A percentile compares a stretch with the other conserved stretches of the same genome.
phyloP scores from a whole-genome alignment of 768 basidiomycete genomes.

The Coprinellus micaceus region DNA sequence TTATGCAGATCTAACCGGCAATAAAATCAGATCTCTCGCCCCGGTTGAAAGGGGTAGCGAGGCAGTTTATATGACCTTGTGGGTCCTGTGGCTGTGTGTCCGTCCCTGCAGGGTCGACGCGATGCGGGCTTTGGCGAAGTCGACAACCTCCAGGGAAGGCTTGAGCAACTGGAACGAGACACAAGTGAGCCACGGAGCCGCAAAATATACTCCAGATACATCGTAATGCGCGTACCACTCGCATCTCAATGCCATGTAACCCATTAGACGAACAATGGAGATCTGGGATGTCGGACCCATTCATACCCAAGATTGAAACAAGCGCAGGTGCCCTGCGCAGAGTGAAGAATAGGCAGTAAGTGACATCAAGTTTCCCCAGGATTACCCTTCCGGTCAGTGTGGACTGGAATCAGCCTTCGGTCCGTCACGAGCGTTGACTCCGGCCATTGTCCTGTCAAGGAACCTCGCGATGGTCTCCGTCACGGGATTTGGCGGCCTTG shows the following conservation, averaged over 20 bases:
- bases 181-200: too few relatives aligned
- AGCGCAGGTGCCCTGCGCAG: neutral
- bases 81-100: conserved; percentile 23
- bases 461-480: neutral
- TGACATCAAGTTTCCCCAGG: neutral
- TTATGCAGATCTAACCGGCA: conserved; percentile 8
- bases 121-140: neutral
- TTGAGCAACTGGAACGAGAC: too few relatives aligned
- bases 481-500: neutral
- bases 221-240: neutral
- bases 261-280: conserved; percentile 11
- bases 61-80: conserved; percentile 19
- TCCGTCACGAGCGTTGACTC: neutral
- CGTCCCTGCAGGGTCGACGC: neutral
- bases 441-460: conserved; percentile 6
- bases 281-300: neutral
- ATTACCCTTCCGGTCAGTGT: neutral
- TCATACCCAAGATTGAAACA: conserved; percentile 3
- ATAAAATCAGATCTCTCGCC: neutral
- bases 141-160: neutral
- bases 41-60: conserved; percentile 1
- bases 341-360: neutral
- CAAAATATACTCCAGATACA: too few relatives aligned
- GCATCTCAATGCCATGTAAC: conserved; percentile 2
- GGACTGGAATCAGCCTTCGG: neutral